A percentile compares a stretch with the other conserved stretches of the same genome.
phyloP scores from a whole-genome alignment of 768 basidiomycete species.

The Daedaleopsis nitida region DNA sequence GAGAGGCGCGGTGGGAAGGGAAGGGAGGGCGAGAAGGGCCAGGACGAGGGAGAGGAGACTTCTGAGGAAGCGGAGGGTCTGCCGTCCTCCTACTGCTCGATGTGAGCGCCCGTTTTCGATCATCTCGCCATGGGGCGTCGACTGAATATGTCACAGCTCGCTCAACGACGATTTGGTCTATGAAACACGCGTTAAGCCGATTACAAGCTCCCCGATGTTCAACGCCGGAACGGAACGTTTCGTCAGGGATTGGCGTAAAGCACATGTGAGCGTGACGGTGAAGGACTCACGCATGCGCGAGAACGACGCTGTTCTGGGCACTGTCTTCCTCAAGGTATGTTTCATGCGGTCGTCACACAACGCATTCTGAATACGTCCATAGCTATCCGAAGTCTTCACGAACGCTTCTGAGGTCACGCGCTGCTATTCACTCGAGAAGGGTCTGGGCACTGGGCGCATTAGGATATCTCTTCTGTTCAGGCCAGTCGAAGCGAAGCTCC shows the following conservation, averaged over 20 bases:
- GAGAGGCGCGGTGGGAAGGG: slow-evolving; percentile 38
- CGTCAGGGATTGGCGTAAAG: slow-evolving; percentile 59
- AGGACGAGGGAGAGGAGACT: slow-evolving; percentile 52
- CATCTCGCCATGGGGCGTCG: background rate
- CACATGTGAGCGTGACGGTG: slow-evolving; percentile 66
- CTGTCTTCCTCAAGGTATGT: slow-evolving; percentile 56
- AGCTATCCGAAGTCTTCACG: slow-evolving; percentile 36
- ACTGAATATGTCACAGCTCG: slow-evolving; percentile 28
- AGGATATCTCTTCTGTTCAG: slow-evolving; percentile 69
- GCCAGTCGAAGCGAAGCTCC: slow-evolving; percentile 60
- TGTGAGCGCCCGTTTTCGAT: slow-evolving; percentile 23
- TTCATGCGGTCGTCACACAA: background rate
- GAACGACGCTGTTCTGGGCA: slow-evolving; percentile 68
- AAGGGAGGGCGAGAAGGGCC: slow-evolving; percentile 56
- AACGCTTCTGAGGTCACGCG: slow-evolving; percentile 56
- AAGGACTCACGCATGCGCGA: slow-evolving; percentile 62
- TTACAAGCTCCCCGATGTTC: slow-evolving; percentile 41
- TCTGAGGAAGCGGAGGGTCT: slow-evolving; percentile 60
- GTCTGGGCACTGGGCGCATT: slow-evolving; percentile 67
- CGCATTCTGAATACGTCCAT: background rate
- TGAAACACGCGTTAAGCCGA: slow-evolving; percentile 36
- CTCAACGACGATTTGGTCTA: slow-evolving; percentile 54
- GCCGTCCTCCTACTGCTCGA: slow-evolving; percentile 66
- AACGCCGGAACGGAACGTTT: slow-evolving; percentile 71
- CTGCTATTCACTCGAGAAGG: slow-evolving; percentile 66